Evolutionary conservation across 1,284 basidiomycete species (phyloP), one percentile per base, ranked within the genome.

Genomic region (Malassezia psittaci): DNA sequence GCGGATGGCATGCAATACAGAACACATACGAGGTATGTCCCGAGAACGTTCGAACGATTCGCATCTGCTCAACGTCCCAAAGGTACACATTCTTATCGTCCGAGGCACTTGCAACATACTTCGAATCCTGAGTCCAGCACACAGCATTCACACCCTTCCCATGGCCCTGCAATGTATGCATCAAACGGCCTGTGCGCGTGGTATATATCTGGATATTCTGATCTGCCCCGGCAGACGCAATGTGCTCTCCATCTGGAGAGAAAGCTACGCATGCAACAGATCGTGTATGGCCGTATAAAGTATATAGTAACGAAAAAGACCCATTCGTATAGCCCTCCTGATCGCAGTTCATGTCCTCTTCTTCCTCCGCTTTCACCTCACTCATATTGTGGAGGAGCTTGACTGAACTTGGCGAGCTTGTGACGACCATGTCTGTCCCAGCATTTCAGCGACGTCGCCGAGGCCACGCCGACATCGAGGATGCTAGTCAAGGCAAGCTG

Each of bases 1-100:
- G 82, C 0, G 88, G 90, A 66, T 88, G 90, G 77, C 86, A 96
- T 62, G 89, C 86, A 8, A 93, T 80, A 61, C 89, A 90, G 62
- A 96, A 88, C 0, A 96, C 88, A 62, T 89, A 90, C 64, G 89
- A 91, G 2, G 90, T 91, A 69, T 98, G 93, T 0, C 87, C 88
- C 38, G 79, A 77, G 7, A 94, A 63, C 21, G 42, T 49, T 15
- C 66, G 61, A 3, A 64, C 51, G 29, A 62, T 50, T 2, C 11
- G 11, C 1, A 55, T 56, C 51, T 60, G 60, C 13, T 47, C n/a
- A 2, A 54, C 56, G 36, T 66, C 62, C 57, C 64, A 68, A 13
- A 74, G 52, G 6, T 54, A 47, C 41, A 74, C 59, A 2, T 56
- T 49, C 0, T 50, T 37, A 51, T 74, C 72, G 52, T 74, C 72